A percentile compares a stretch with the other conserved stretches of the same genome.
phyloP scores from a whole-genome alignment of 2,329 filamentous ascomycete genomes.

The Penicillium sp. region DNA sequence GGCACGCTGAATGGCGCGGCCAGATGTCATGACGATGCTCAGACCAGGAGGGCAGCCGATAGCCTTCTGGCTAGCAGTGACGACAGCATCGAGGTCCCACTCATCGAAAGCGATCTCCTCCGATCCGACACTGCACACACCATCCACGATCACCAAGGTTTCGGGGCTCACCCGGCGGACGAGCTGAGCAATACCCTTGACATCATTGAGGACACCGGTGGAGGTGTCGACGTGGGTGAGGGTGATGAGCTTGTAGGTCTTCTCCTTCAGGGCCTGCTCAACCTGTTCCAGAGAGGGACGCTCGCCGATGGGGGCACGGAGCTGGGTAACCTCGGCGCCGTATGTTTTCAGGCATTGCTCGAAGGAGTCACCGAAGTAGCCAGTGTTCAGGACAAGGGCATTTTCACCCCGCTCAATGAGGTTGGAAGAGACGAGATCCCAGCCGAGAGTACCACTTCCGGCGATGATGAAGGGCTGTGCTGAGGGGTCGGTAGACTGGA shows the following conservation, averaged over 20 bases:
- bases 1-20: slow-evolving; percentile 77
- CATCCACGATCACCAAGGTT: slow-evolving; percentile 89
- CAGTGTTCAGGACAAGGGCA: slow-evolving; percentile 88
- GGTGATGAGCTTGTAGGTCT: slow-evolving; percentile 90
- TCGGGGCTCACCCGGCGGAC: slow-evolving; percentile 86
- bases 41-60: slow-evolving; percentile 94
- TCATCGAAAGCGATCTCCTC: slow-evolving; percentile 96
- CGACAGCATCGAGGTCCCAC: slow-evolving; percentile 87
- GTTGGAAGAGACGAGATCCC: slow-evolving; percentile 96
- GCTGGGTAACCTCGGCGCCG: slow-evolving; percentile 82
- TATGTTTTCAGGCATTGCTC: slow-evolving; percentile 90
- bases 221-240: slow-evolving; percentile 98
- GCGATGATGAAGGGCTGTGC: slow-evolving; percentile 92
- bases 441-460: slow-evolving; percentile 92
- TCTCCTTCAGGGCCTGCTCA: slow-evolving; percentile 82
- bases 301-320: slow-evolving; percentile 85
- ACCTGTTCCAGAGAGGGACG: slow-evolving; percentile 84
- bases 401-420: slow-evolving; percentile 86
- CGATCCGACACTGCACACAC: slow-evolving; percentile 93
- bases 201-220: slow-evolving; percentile 89
- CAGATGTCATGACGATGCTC: slow-evolving; percentile 91
- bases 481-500: slow-evolving; percentile 79
- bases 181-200: slow-evolving; percentile 78
- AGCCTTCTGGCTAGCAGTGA: slow-evolving; percentile 95
- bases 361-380: slow-evolving; percentile 96